Base-by-base conservation (phyloP, 2,329 filamentous ascomycete species). In the Ceratocystis papillata region DNA sequence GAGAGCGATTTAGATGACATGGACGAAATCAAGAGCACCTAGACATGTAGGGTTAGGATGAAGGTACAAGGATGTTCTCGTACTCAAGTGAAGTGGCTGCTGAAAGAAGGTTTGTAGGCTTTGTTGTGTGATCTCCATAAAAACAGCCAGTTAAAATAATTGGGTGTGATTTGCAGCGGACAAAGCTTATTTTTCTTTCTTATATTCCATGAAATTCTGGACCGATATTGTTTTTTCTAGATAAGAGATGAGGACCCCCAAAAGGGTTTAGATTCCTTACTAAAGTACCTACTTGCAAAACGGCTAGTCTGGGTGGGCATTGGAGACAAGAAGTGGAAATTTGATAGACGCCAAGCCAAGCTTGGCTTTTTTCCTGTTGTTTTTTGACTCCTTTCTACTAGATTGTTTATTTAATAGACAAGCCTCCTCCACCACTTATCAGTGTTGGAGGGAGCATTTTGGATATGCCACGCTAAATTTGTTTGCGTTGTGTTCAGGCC, bases 291-390 rank as follows among this genome's bases (percentile, higher is more conserved):
- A 17, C 53, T 7, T 28, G 17, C 28, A 57, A 57, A 57, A 17
- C 12, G 46, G n/a, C 6, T 5, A 30, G 53, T 10, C 25, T n/a
- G 15, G 5, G 22, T 28, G 53, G 10, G 30, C 12, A 57, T 17
- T 28, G 25, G 53, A 12, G 53, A 1, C 25, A 57, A 33, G 25
- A 57, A 57, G 25, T 57, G 53, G 53, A 28, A 33, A 33, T 57
- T 10, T 57, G 53, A 57, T 57, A 33, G 28, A 57, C 53, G 53
- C 53, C 53, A 57, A 57, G 53, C 53, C 53, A 57, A 12, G 7
- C 53, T 57, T 30, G 53, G 25, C 28, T 57, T 57, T 57, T 57
- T 57, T 17, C 33, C 3, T 10, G 8, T 37, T 37, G 8, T 10
- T 10, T 10, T 37, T 10, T 10, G 33, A 10, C 7, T 10, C 33